A percentile compares a stretch with the other conserved stretches of the same genome.
These are phyloP conservation scores for Vaucheria bursata DNA, from an alignment of 352 stramenopile species.

Conservation along the genomic window DNA sequence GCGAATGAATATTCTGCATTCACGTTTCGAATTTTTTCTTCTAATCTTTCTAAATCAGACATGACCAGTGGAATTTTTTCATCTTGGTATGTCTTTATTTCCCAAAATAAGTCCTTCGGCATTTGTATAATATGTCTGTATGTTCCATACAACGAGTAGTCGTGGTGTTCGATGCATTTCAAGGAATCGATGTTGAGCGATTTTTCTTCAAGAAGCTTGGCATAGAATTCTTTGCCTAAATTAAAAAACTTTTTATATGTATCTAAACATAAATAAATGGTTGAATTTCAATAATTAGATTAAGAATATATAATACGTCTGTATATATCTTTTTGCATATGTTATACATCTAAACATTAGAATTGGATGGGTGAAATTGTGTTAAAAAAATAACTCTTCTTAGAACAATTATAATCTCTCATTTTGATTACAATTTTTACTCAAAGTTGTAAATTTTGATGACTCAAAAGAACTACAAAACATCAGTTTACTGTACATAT, in stretches of 20 bases:
- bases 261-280: not conserved
- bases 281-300: not conserved
- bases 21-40: constrained; percentile 17
- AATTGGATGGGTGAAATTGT: not conserved
- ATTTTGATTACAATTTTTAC: too few relatives aligned
- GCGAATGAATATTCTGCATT: constrained; percentile 20
- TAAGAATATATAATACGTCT: not conserved
- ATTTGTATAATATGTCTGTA: constrained; percentile 77
- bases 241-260: constrained; percentile 69
- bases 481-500: not conserved
- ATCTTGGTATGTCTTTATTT: constrained; percentile 84
- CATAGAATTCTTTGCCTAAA: constrained; percentile 54
- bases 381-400: too few relatives aligned
- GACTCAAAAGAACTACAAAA: not conserved
- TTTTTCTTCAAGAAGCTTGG: constrained; percentile 54
- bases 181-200: constrained; percentile 55
- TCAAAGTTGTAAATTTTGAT: not conserved
- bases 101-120: constrained; percentile 71
- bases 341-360: not conserved
- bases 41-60: constrained; percentile 75
- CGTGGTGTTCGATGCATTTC: constrained; percentile 61
- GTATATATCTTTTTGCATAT: not conserved
- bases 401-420: too few relatives aligned
- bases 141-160: constrained; percentile 80
- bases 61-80: constrained; percentile 74